phyloP scores from a whole-genome alignment of 1,284 basidiomycete genomes.

The Ceratobasidium papillatum region DNA sequence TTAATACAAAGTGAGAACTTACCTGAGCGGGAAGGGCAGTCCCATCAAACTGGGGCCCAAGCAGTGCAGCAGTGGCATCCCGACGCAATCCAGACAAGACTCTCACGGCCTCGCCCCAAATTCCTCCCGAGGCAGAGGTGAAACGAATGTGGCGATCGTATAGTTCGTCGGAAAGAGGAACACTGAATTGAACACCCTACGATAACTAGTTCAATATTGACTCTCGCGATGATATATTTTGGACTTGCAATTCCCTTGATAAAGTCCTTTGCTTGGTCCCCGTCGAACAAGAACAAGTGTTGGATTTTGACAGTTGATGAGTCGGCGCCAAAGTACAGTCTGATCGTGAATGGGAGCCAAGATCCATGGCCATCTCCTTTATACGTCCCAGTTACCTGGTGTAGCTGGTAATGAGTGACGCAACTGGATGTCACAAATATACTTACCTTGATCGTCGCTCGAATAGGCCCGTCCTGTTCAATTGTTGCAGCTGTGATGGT shows the following conservation, averaged over 20 bases:
- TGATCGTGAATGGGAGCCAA: conserved; percentile 55
- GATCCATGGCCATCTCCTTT: conserved; percentile 52
- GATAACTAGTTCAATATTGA: not conserved
- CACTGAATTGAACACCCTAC: conserved; percentile 54
- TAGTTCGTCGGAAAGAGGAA: conserved; percentile 54
- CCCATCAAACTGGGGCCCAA: conserved; percentile 56
- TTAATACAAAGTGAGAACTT: not conserved
- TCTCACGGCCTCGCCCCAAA: conserved; percentile 56
- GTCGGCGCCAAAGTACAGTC: conserved; percentile 56
- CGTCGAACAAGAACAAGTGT: conserved; percentile 58
- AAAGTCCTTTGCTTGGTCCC: conserved; percentile 56
- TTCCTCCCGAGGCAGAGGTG: conserved; percentile 52
- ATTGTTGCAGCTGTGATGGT: conserved; percentile 52
- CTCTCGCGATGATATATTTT: too few relatives aligned
- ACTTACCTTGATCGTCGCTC: conserved; percentile 55
- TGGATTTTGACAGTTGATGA: conserved; percentile 53
- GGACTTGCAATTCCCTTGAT: conserved; percentile 56
- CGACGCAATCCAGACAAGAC: conserved; percentile 56
- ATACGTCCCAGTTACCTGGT: conserved; percentile 56
- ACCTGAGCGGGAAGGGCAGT: conserved; percentile 51
- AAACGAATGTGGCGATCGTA: conserved; percentile 57
- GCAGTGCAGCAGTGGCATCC: conserved; percentile 56
- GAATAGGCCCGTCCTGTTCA: conserved; percentile 57
- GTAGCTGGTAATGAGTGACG: not conserved
- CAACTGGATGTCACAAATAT: not conserved